Conservation (phyloP, 2,329 filamentous ascomycete genomes). For the Cercospora beticola region DNA sequence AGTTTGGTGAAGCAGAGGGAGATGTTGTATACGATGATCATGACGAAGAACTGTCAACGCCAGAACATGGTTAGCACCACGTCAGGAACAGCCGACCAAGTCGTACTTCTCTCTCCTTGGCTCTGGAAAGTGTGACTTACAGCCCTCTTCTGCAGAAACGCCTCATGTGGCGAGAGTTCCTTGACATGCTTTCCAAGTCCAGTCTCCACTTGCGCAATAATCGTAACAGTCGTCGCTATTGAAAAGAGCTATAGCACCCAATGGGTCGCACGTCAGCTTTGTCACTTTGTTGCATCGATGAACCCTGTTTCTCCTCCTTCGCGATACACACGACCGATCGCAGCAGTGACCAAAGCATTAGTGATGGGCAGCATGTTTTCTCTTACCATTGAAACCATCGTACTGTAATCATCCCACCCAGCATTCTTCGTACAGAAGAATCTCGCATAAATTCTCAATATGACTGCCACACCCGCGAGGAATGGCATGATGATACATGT, state of each 20-base stretch:
- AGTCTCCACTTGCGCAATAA: constrained; percentile 19
- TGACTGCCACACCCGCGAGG: constrained; percentile 20
- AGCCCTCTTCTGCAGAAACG: constrained; percentile 17
- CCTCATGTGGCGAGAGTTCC: constrained; percentile 8
- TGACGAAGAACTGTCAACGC: constrained; percentile 13
- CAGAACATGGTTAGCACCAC: background rate
- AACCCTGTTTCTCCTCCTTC: background rate
- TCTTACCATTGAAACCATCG: constrained; percentile 21
- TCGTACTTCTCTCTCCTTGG: background rate
- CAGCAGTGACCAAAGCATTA: background rate
- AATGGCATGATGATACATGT: constrained; percentile 13
- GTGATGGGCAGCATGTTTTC: background rate
- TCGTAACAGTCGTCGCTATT: constrained; percentile 17
- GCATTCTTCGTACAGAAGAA: constrained; percentile 21
- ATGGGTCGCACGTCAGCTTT: background rate
- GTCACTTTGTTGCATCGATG: background rate
- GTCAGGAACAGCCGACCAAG: background rate
- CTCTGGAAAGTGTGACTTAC: constrained; percentile 8
- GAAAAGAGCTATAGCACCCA: constrained; percentile 11
- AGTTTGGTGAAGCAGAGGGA: constrained; percentile 44
- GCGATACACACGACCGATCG: background rate
- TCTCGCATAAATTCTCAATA: constrained; percentile 25
- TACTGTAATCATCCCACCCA: constrained; percentile 26
- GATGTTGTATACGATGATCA: constrained; percentile 39
- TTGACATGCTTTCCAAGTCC: constrained; percentile 23